These are phyloP conservation scores for Blastobotrys petasosporus DNA, from an alignment of 1,139 yeast genomes.

Conservation along the genomic window DNA sequence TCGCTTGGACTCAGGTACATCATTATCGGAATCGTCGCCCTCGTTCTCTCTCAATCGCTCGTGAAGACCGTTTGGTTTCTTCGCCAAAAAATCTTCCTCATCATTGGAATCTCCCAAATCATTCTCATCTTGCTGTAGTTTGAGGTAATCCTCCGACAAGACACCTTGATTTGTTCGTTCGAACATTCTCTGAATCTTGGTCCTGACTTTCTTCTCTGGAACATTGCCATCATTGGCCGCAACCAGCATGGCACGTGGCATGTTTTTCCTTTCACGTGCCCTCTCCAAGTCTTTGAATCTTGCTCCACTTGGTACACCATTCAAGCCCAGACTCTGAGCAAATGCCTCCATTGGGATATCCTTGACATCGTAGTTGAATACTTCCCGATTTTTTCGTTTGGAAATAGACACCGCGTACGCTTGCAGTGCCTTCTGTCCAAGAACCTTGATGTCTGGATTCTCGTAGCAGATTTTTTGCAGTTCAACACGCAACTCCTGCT, in stretches of 20 bases:
- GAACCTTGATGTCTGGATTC: conserved; percentile 83
- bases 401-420: conserved; percentile 82
- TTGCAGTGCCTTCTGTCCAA: conserved; percentile 93
- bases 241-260: conserved; percentile 60
- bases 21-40: conserved; percentile 5
- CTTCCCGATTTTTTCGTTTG: conserved; percentile 80
- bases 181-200: conserved; percentile 94
- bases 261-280: conserved; percentile 72
- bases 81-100: conserved; percentile 70
- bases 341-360: conserved; percentile 73
- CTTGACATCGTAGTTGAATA: conserved; percentile 57
- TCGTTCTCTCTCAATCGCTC: conserved; percentile 39
- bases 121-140: conserved; percentile 38
- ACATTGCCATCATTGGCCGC: conserved; percentile 61
- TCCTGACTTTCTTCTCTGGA: conserved; percentile 52
- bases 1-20: conserved; percentile 68
- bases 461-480: conserved; percentile 86
- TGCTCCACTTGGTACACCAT: conserved; percentile 93
- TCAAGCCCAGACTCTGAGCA: conserved; percentile 85
- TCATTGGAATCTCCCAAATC: conserved; percentile 44
- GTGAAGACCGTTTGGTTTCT: conserved; percentile 65
- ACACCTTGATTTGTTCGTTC: conserved; percentile 92
- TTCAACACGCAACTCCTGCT: conserved; percentile 73
- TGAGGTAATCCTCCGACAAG: conserved; percentile 78
- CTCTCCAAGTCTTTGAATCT: conserved; percentile 43